Evolutionary conservation across 176 grass and related monocot species (phyloP), one percentile per base, ranked within the genome.

Genomic region (Pontederia paniculata): DNA sequence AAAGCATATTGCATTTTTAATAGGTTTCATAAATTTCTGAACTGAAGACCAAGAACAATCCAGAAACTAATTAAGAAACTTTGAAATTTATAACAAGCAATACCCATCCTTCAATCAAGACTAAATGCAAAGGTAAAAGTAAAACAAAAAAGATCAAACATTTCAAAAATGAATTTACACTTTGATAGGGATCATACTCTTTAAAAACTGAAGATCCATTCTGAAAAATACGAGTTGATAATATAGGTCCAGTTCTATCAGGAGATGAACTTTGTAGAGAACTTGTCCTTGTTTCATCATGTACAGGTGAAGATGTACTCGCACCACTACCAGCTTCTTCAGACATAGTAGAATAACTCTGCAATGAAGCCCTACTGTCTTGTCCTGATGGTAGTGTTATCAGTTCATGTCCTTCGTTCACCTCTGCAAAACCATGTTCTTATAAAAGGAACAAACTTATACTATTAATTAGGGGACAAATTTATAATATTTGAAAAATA

Each of bases 151-250:
- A n/a, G n/a, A 31, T 31, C 25, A 31, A 31, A 5, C 5, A 5
- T 5, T 31, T 31, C 25, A 31, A 31, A 31, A 5, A 5, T 31
- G 25, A 31, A 5, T 31, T 31, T 31, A 1, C 9, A 69, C 46
- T 18, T 0, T 13, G 23, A 11, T 47, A 52, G 44, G 48, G 74
- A 56, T 11, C 63, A 31, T 88, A 95, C 89, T 76, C 89, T 80
- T 88, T 78, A 70, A 95, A 85, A 19, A 95, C 23, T 69, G 84
- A 85, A 65, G 89, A 45, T 69, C 84, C 84, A 78, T 80, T 95
- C 70, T 77, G 81, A 50, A 88, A 75, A 67, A 88, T 48, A 58
- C 66, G 21, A 9, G 62, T 74, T 65, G 89, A 78, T 45, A 64
- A 45, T 78, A 80, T 82, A 15, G 74, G 72, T 54, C 56, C 80